These are phyloP conservation scores for Salicornia ramosissima DNA, from an alignment of 148 eudicot species.

Conservation along the genomic window DNA sequence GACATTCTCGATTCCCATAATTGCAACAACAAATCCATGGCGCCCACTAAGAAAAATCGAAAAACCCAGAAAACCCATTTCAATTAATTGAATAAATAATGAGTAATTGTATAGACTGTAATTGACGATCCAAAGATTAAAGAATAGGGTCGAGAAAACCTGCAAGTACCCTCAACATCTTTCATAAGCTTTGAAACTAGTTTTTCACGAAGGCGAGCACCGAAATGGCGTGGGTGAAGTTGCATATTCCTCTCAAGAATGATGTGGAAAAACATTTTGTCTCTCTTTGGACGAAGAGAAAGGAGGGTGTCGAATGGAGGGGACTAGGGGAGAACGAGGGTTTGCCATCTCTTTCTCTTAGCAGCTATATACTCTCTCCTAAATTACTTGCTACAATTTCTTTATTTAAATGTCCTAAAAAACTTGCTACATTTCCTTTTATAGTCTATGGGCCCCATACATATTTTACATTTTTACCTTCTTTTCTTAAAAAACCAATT, in stretches of 20 bases:
- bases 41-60: slow-evolving; percentile 52
- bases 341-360: too few species aligned
- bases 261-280: slow-evolving; percentile 81
- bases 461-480: too few species aligned
- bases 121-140: background rate
- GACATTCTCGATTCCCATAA: slow-evolving; percentile 77
- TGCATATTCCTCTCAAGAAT: slow-evolving; percentile 88
- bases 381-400: too few species aligned
- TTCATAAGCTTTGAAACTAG: slow-evolving; percentile 85
- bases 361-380: too few species aligned
- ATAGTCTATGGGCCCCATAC: too few species aligned
- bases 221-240: slow-evolving; percentile 91
- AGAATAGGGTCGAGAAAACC: too few species aligned
- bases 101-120: background rate
- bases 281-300: too few species aligned
- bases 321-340: too few species aligned
- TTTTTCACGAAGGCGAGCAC: slow-evolving; percentile 79
- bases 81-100: background rate
- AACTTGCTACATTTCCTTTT: too few species aligned
- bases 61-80: slow-evolving; percentile 19
- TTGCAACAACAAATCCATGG: slow-evolving; percentile 90
- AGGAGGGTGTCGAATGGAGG: too few species aligned
- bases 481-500: too few species aligned
- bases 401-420: too few species aligned
- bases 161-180: slow-evolving; percentile 97